Evolutionary conservation across 177 flowering plant species (phyloP).

Genomic region (Vitis hybrid): DNA sequence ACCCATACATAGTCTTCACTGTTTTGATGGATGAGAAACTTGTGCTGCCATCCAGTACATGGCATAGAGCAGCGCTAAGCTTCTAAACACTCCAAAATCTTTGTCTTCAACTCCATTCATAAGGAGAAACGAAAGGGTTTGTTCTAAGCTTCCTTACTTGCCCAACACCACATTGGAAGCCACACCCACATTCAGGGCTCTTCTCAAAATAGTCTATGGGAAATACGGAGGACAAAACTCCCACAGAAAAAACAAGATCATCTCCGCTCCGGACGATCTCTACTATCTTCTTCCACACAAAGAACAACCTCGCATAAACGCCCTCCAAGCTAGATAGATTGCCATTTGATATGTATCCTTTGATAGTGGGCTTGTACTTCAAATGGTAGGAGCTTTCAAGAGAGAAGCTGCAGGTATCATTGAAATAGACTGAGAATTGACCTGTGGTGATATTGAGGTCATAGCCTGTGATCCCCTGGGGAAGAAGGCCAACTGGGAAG

Average conservation of each 20-base stretch:
- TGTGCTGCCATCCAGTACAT: no score
- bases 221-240: slow-evolving; percentile 39
- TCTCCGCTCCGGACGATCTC: slow-evolving; percentile 32
- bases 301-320: slow-evolving; percentile 37
- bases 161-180: slow-evolving; percentile 26
- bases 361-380: slow-evolving; percentile 32
- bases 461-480: slow-evolving; percentile 30
- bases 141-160: slow-evolving; percentile 9
- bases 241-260: slow-evolving; percentile 37
- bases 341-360: slow-evolving; percentile 25
- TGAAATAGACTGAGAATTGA: slow-evolving; percentile 28
- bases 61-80: no score
- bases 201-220: slow-evolving; percentile 34
- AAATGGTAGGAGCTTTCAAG: slow-evolving; percentile 41
- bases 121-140: slow-evolving; percentile 20
- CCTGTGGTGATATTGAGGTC: slow-evolving; percentile 27
- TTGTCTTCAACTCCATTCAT: no score
- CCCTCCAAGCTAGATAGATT: slow-evolving; percentile 30
- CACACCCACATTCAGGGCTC: slow-evolving; percentile 48
- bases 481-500: slow-evolving; percentile 37
- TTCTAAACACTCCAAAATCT: no score
- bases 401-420: slow-evolving; percentile 31
- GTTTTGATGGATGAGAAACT: no score
- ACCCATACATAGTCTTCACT: no score
- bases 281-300: slow-evolving; percentile 39